Base-by-base conservation (phyloP, 2,329 filamentous ascomycete species). In the Fusarium torreyae region DNA sequence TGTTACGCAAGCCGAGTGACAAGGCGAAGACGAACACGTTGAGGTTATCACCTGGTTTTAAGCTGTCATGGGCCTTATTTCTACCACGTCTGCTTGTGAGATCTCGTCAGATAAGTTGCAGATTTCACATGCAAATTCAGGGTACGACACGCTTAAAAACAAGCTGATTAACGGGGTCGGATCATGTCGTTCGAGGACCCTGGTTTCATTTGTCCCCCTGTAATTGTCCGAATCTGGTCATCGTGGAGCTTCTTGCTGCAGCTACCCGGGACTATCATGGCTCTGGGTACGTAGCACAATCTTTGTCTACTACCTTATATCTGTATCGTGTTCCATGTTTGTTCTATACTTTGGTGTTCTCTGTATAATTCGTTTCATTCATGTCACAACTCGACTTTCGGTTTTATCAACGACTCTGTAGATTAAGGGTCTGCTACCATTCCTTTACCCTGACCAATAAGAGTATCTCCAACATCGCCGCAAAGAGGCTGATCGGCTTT, bases 11-110 rank as follows among this genome's bases (percentile, higher is more conserved):
- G 14, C 33, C 34, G 36, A 61, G 31, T 13, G 31, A n/a, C 17
- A 57, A 54, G 46, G 45, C 42, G 42, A 63, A 62, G 57, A 63
- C 46, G 36, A 62, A 62, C 42, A 48, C 60, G 53, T 53, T 60
- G 46, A 44, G 46, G 28, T 22, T 17, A 39, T 43, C 24, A 10
- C 42, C 46, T 50, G 26, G 26, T 24, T 28, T 38, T 14, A 28
- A 20, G 9, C 15, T 48, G 36, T 34, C 57, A 63, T 17, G 33
- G 38, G 17, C 49, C 42, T 34, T 15, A 24, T 43, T 50, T 52
- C 11, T 15, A 45, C 15, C 36, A 11, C 24, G 9, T 26, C 43
- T 17, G 7, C 33, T 18, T 24, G 17, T n/a, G 17, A 44, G 42
- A 53, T 65, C 46, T 66, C 24, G 13, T 20, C 61, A 53, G 24